Evolutionary conservation across 2,329 filamentous ascomycete genomes (phyloP).

Genomic region (Aureobasidium leucospermi): DNA sequence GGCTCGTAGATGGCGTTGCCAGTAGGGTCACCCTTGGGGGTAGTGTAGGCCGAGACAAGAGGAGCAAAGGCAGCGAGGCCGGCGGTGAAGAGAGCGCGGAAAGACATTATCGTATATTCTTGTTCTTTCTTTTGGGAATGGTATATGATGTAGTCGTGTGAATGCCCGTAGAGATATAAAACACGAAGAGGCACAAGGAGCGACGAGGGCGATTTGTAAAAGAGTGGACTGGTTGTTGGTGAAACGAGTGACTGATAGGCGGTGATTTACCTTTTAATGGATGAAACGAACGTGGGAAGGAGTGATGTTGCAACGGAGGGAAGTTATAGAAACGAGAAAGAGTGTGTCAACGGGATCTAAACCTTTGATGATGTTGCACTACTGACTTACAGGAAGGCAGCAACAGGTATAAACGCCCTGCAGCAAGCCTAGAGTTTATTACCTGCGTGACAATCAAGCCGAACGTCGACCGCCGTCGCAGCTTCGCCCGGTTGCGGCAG

Average conservation of each 20-base stretch:
- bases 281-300: slow-evolving; percentile 2
- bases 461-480: slow-evolving; percentile 7
- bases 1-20: slow-evolving; percentile 52
- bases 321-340: slow-evolving; percentile 6
- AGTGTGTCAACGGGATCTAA: background rate
- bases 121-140: background rate
- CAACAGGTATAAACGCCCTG: background rate
- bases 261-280: background rate
- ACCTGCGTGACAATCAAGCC: slow-evolving; percentile 8
- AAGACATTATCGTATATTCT: slow-evolving; percentile 14
- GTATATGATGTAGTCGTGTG: background rate
- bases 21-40: slow-evolving; percentile 25
- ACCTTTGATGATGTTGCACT: slow-evolving; percentile 2
- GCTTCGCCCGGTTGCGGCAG: background rate
- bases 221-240: slow-evolving; percentile 18
- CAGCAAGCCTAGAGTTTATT: slow-evolving; percentile 7
- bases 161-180: background rate
- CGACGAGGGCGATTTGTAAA: slow-evolving; percentile 10
- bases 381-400: slow-evolving; percentile 1
- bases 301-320: slow-evolving; percentile 3
- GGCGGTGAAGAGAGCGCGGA: slow-evolving; percentile 40
- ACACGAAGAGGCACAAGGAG: background rate
- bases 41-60: slow-evolving; percentile 42
- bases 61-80: slow-evolving; percentile 42
- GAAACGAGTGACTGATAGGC: slow-evolving; percentile 14